Conservation (phyloP, 2,329 filamentous ascomycete species). For the Sporothrix variecibatus region DNA sequence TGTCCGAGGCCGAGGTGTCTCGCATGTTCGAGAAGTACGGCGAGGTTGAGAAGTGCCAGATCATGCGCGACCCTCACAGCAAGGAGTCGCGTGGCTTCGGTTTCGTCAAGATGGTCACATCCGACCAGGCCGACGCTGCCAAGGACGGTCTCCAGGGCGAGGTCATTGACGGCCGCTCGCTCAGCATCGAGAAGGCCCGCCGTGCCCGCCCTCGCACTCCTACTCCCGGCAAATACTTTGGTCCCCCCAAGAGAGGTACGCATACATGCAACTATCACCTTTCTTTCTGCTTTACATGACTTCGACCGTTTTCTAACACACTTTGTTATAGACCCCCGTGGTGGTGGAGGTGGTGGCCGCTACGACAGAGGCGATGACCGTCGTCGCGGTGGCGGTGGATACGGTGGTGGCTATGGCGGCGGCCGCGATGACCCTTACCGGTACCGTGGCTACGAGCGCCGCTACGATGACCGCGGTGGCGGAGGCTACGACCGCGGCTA, state of each 20-base stretch:
- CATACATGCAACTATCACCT: slow-evolving; percentile 33
- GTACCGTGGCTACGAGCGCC: slow-evolving; percentile 46
- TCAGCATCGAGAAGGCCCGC: slow-evolving; percentile 98
- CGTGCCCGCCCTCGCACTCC: slow-evolving; percentile 92
- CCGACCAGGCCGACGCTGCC: slow-evolving; percentile 93
- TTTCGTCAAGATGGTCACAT: slow-evolving; percentile 98
- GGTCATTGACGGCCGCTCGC: slow-evolving; percentile 87
- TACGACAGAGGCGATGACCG: slow-evolving; percentile 62
- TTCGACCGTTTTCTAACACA: neutral
- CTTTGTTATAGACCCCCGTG: slow-evolving; percentile 37
- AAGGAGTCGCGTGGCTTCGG: slow-evolving; percentile 98
- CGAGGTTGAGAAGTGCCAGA: slow-evolving; percentile 98
- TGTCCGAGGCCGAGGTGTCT: slow-evolving; percentile 85
- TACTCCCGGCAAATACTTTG: slow-evolving; percentile 98
- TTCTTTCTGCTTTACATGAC: slow-evolving; percentile 44
- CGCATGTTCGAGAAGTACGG: slow-evolving; percentile 98
- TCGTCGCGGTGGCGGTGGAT: slow-evolving; percentile 45
- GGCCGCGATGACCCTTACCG: slow-evolving; percentile 44
- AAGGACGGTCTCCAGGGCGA: slow-evolving; percentile 96
- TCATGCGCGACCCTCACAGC: slow-evolving; percentile 98
- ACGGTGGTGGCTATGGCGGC: slow-evolving; percentile 53
- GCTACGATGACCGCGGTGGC: slow-evolving; percentile 32
- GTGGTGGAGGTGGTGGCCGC: slow-evolving; percentile 51
- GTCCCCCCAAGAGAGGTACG: slow-evolving; percentile 94
- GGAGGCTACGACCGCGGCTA: slow-evolving; percentile 52